Base-by-base conservation (phyloP, 1,139 yeast genomes). In the Geotrichum histeridarum region DNA sequence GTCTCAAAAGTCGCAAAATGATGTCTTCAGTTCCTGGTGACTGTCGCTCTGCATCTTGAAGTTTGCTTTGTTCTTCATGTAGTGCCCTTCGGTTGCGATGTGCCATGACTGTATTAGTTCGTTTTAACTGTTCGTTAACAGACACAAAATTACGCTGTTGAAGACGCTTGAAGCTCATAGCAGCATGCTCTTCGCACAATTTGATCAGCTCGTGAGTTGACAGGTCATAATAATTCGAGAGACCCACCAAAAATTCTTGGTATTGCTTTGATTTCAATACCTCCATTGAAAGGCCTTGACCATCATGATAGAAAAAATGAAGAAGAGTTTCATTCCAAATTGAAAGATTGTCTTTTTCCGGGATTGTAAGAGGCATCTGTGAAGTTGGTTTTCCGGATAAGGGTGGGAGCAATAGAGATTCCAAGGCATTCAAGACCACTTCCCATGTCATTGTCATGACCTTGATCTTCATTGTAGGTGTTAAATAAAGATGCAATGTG, bases 371-470 rank as follows among this genome's bases (percentile, higher is more conserved):
- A 22, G 81, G 81, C 47, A 78, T 77, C 57, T 65, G 71, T 1
- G 65, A 49, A 7, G 81, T 75, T 50, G 79, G 79, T 1, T 83
- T 84, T 58, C 79, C 78, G 1, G 85, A 80, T 44, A 88, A 67
- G 32, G 83, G 81, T 0, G 96, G 96, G 8, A 89, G 68, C n/a
- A 88, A 68, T 15, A 89, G 69, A 38, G 74, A 76, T 64, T 88
- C 95, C 2, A 90, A 83, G 32, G 83, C 74, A 2, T 75, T 70
- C 30, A 88, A 74, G 1, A 87, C 81, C 1, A 80, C 81, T 41
- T 75, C 75, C 96, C 96, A 89, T 0, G 91, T 82, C 51, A 83
- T 84, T 1, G 85, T 66, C 88, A 89, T 86, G 0, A 88, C 88
- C 61, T 81, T 79, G 57, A 80, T 68, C 31, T 86, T 71, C 45